Conservation (phyloP, 1,139 yeast species). For the Cylindricascospora bacillispora region DNA sequence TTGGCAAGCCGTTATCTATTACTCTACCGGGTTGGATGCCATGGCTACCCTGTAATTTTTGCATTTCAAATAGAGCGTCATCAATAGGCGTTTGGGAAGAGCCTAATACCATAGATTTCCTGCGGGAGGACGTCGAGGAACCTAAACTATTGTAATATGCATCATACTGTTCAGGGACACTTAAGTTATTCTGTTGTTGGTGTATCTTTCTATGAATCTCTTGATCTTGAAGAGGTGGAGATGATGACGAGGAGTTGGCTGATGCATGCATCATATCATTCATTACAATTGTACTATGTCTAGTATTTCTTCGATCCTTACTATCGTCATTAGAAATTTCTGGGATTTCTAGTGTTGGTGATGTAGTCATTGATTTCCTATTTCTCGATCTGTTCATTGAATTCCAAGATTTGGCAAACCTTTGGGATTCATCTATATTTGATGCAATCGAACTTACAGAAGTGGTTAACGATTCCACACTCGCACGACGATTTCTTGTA, state of each 20-base stretch:
- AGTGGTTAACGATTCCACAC: constrained; percentile 23
- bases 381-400: constrained; percentile 18
- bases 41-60: constrained; percentile 13
- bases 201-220: too few relatives aligned
- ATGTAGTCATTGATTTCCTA: constrained; percentile 20
- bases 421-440: constrained; percentile 23
- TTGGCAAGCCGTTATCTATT: constrained; percentile 18
- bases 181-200: too few relatives aligned
- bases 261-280: not conserved
- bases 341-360: constrained; percentile 5
- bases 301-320: not conserved
- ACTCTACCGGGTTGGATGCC: constrained; percentile 10
- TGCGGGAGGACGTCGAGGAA: constrained; percentile 6
- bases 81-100: constrained; percentile 16
- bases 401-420: constrained; percentile 26
- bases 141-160: constrained; percentile 1
- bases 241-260: too few relatives aligned
- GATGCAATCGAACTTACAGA: constrained; percentile 24
- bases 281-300: not conserved
- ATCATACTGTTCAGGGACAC: too few relatives aligned
- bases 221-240: too few relatives aligned
- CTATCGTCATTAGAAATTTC: constrained; percentile 2
- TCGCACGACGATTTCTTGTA: constrained; percentile 18
- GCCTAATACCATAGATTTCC: constrained; percentile 16
- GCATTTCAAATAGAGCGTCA: constrained; percentile 21